Conservation (phyloP, 495 filamentous ascomycete species). For the Durotheca rogersii region DNA sequence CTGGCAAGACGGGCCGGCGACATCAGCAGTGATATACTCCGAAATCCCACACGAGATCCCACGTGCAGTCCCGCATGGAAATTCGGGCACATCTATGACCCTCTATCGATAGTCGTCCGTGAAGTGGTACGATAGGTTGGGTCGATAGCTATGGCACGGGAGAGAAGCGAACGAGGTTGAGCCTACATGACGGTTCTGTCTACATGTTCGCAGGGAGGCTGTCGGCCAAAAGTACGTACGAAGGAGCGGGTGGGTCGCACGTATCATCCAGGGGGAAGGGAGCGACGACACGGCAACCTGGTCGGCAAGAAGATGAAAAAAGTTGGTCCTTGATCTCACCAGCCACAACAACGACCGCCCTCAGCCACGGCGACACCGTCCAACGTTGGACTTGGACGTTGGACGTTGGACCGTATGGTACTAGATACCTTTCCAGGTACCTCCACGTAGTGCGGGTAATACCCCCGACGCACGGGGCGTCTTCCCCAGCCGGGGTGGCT, state of each 20-base stretch:
- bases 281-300: conserved; percentile 26
- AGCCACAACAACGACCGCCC: neutral
- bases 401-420: neutral
- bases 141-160: too few relatives aligned
- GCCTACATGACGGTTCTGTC: conserved; percentile 1
- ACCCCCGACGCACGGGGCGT: too few relatives aligned
- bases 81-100: too few relatives aligned
- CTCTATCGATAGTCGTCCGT: too few relatives aligned
- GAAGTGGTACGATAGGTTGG: too few relatives aligned
- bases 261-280: neutral
- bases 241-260: neutral
- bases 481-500: too few relatives aligned
- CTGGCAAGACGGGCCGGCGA: neutral
- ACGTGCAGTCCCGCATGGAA: too few relatives aligned
- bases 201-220: neutral
- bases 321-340: conserved; percentile 24
- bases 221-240: neutral
- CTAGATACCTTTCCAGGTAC: neutral
- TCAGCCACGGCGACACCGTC: neutral
- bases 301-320: conserved; percentile 30
- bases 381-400: neutral
- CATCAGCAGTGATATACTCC: conserved; percentile 13
- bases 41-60: neutral
- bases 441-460: too few relatives aligned
- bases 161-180: conserved; percentile 16